Evolutionary conservation across 225 moss, liverwort and hornwort species (phyloP).

Genomic region (Takakia lepidozioides): DNA sequence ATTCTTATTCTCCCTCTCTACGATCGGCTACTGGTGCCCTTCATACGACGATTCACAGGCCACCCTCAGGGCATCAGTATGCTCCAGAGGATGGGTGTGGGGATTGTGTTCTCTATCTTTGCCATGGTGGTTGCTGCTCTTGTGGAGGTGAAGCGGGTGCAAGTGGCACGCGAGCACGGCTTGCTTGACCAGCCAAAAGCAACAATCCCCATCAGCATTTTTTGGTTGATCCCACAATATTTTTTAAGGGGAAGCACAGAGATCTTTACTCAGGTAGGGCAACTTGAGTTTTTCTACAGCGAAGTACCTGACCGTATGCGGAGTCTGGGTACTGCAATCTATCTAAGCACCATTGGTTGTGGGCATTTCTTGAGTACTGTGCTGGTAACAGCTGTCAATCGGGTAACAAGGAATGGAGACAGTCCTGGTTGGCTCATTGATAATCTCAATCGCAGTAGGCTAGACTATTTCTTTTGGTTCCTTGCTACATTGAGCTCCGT

Average conservation of each 20-base stretch:
- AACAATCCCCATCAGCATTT: constrained; percentile 61
- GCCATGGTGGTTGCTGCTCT: constrained; percentile 60
- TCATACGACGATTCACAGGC: constrained; percentile 35
- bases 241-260: constrained; percentile 61
- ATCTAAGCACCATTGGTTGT: constrained; percentile 56
- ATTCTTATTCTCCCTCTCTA: constrained; percentile 54
- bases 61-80: constrained; percentile 61
- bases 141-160: constrained; percentile 51
- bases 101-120: constrained; percentile 48
- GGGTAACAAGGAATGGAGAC: constrained; percentile 22
- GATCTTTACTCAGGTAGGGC: constrained; percentile 66
- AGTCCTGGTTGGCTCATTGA: constrained; percentile 45
- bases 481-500: constrained; percentile 43
- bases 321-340: constrained; percentile 68
- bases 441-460: constrained; percentile 65
- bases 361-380: constrained; percentile 54
- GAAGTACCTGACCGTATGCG: constrained; percentile 64
- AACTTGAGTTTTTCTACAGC: constrained; percentile 67
- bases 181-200: constrained; percentile 51
- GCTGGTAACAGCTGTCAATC: constrained; percentile 36
- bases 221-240: constrained; percentile 70
- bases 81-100: constrained; percentile 66
- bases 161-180: constrained; percentile 38
- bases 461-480: constrained; percentile 64
- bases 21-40: constrained; percentile 51